Base-by-base conservation (phyloP, 306 rosid species). In the Glycine soja region DNA sequence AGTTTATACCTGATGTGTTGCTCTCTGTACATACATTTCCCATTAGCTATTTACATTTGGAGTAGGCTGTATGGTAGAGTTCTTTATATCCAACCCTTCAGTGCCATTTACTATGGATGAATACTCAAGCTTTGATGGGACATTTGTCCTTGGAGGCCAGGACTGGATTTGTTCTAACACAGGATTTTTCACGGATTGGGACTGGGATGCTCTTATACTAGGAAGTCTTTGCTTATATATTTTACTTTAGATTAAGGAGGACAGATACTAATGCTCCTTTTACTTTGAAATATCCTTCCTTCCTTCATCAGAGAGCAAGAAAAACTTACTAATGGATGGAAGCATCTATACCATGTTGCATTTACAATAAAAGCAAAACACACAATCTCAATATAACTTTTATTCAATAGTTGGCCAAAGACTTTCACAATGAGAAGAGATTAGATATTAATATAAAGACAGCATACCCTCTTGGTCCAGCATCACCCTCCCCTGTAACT, bases 401-500 rank as follows among this genome's bases (percentile, higher is more conserved):
- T 53, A 77, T 74, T 57, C 64, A 54, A 77, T 73, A 76, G 54
- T 67, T 68, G 58, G 14, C 75, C 48, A 54, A 74, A 80, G 45
- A 82, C 71, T 48, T 24, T 24, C 30, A 24, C 30, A 72, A 59
- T 47, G 16, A 82, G 69, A 72, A 67, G 66, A 67, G 66, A 38
- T 16, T 14, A 71, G 68, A 65, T 42, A 77, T 54, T 50, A 56
- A 78, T 58, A 81, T 42, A 78, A 80, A 82, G 36, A 76, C 70
- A 30, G 70, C 97, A 75, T 93, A 95, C 97, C 98, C 99, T 88
- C 76, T 90, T 47, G 94, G 98, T 81, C 98, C 98, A 32, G 92
- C 92, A 81, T 91, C 97, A 73, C 98, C 99, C 86, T 95, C 99
- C 84, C 99, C 93, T 65, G 88, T 79, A 84, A 95, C 98, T 89